Conservation (phyloP, 2,329 filamentous ascomycete genomes). For the Xylaria digitata region DNA sequence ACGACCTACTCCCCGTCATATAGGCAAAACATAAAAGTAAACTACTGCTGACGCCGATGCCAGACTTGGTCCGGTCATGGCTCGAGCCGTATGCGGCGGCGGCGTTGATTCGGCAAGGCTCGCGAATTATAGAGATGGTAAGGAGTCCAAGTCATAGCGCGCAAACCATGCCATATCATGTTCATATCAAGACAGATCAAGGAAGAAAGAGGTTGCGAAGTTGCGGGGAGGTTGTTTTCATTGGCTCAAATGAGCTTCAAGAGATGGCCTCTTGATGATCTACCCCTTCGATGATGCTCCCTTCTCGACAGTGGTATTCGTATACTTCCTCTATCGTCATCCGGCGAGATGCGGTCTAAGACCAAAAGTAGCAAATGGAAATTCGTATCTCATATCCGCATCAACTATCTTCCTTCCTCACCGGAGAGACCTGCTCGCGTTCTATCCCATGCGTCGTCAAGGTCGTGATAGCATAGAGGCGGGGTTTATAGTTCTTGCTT, state of each 20-base stretch:
- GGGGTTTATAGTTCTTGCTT: slow-evolving; percentile 28
- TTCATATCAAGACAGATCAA: slow-evolving; percentile 25
- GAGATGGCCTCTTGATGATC: slow-evolving; percentile 23
- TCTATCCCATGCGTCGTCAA: slow-evolving; percentile 24
- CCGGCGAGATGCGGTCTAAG: slow-evolving; percentile 17
- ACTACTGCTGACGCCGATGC: slow-evolving; percentile 37
- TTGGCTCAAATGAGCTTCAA: slow-evolving; percentile 29
- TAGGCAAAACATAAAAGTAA: slow-evolving; percentile 40
- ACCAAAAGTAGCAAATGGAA: slow-evolving; percentile 4
- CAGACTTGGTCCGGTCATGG: slow-evolving; percentile 34
- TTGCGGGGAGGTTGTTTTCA: slow-evolving; percentile 27
- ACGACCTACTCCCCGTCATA: slow-evolving; percentile 34
- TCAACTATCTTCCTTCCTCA: slow-evolving; percentile 11
- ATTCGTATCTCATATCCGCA: slow-evolving; percentile 27
- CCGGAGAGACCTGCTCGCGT: slow-evolving; percentile 24
- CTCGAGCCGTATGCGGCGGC: slow-evolving; percentile 30
- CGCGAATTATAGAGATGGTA: slow-evolving; percentile 29
- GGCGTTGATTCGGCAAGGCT: slow-evolving; percentile 32
- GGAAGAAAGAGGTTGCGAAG: slow-evolving; percentile 24
- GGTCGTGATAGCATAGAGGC: slow-evolving; percentile 25
- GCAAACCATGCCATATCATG: slow-evolving; percentile 37
- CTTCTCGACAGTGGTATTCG: slow-evolving; percentile 12
- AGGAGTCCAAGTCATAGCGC: slow-evolving; percentile 37
- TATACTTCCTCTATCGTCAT: slow-evolving; percentile 26
- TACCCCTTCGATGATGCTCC: slow-evolving; percentile 11